Percentiles rank a stretch among this genome's conserved stretches.
These are phyloP conservation scores for Aspergillus carlsbadensis DNA, from an alignment of 495 filamentous ascomycete species.

Conservation along the genomic window DNA sequence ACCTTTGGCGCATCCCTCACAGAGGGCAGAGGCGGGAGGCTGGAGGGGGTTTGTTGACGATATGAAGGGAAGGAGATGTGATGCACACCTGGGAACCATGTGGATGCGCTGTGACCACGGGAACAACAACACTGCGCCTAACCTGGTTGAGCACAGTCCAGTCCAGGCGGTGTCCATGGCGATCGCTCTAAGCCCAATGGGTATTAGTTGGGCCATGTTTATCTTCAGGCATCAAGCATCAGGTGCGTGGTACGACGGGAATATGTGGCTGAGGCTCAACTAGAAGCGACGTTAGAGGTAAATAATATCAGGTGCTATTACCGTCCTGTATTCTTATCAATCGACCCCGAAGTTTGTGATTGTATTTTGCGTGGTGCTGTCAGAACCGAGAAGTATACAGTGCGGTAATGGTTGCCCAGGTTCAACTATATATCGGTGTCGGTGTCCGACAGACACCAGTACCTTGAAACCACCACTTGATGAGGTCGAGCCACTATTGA, in stretches of 20 bases:
- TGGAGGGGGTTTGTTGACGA: slow-evolving; percentile 11
- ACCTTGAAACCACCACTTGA: too few species aligned
- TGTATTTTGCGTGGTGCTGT: too few species aligned
- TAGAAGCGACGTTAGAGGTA: too few species aligned
- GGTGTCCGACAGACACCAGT: too few species aligned
- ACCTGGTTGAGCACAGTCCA: slow-evolving; percentile 2
- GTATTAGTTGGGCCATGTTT: slow-evolving; percentile 12
- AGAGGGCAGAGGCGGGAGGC: slow-evolving; percentile 19
- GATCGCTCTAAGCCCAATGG: slow-evolving; percentile 23
- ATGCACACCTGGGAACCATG: slow-evolving; percentile 16
- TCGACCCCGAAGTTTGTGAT: too few species aligned
- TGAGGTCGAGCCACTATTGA: too few species aligned
- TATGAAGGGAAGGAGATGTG: slow-evolving; percentile 15
- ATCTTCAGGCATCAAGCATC: slow-evolving; percentile 4
- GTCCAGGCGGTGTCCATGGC: slow-evolving; percentile 17
- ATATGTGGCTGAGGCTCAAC: too few species aligned
- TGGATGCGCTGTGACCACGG: slow-evolving; percentile 23
- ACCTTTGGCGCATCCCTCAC: slow-evolving; percentile 24
- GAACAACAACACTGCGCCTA: slow-evolving; percentile 20
- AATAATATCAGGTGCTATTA: too few species aligned
- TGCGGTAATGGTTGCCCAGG: too few species aligned
- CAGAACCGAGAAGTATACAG: too few species aligned
- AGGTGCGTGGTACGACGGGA: slow-evolving; percentile 6
- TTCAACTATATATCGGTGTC: too few species aligned
- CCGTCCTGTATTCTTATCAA: too few species aligned